Conservation (phyloP, 164 flowering plant species). For the Macadamia integrifolia region DNA sequence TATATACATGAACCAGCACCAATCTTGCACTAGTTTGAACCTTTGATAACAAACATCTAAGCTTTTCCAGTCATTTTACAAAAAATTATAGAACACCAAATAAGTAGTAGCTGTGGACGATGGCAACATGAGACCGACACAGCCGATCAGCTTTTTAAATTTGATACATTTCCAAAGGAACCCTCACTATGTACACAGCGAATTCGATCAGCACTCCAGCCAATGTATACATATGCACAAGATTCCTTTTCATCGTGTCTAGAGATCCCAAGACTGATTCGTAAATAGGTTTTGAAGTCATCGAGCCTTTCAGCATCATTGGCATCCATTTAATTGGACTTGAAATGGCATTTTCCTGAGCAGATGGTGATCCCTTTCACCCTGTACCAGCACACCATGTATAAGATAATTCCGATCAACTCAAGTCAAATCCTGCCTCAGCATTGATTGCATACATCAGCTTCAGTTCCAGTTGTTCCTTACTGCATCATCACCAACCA, state of each 20-base stretch:
- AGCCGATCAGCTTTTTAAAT: too few relatives aligned
- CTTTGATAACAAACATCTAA: too few relatives aligned
- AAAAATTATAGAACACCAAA: too few relatives aligned
- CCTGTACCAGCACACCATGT: too few relatives aligned
- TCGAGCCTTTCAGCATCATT: background rate
- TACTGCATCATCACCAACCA: constrained; percentile 45
- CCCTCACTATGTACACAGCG: constrained; percentile 5
- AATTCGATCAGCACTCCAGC: background rate
- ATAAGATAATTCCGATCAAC: constrained; percentile 28
- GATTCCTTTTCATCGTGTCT: background rate
- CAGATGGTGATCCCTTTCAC: background rate
- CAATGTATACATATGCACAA: constrained; percentile 3
- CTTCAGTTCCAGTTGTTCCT: constrained; percentile 79
- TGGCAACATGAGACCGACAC: too few relatives aligned
- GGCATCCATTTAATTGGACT: background rate
- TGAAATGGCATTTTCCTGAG: background rate
- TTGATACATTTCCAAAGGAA: background rate
- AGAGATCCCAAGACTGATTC: background rate
- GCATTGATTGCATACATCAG: constrained; percentile 84
- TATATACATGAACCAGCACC: too few relatives aligned
- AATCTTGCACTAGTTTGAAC: too few relatives aligned
- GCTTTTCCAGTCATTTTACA: too few relatives aligned
- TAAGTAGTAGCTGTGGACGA: too few relatives aligned
- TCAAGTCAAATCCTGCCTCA: constrained; percentile 93
- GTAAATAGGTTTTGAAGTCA: background rate